Base-by-base conservation (phyloP, 2,329 filamentous ascomycete species). In the Xylaria sp. region DNA sequence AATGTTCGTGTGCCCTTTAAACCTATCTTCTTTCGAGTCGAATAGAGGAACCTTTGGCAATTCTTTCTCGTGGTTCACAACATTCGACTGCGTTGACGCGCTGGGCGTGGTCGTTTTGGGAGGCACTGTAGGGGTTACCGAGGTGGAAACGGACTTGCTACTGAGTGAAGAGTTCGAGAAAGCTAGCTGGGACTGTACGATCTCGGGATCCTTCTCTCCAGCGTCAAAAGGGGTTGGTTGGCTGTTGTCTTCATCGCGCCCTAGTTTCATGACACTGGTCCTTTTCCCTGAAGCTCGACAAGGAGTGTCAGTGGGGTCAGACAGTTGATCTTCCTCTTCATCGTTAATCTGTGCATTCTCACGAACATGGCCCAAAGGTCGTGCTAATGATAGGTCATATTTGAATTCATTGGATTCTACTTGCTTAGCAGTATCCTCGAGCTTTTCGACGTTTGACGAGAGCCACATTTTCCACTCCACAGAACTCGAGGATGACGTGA, bases 381-480 rank as follows among this genome's bases (percentile, higher is more conserved):
- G 65, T 9, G 71, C 69, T 2, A 69, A 69, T 6, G 67, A 60
- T 12, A 72, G 47, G 1, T 61, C 51, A 33, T 64, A 61, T n/a
- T 67, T 56, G 21, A 71, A 57, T 15, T 57, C 54, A 7, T 43
- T 42, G 15, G 47, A 25, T 54, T 59, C 54, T 25, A 61, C 40
- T n/a, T 57, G 31, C 37, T 43, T 38, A 2, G 67, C 37, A 4
- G 73, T 69, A 19, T 70, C 70, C 47, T 84, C 82, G 1, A 83
- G 70, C 58, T 80, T 82, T 0, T 80, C 80, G 8, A 83, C 78
- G 43, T 85, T 81, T 2, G 81, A 78, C 8, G 83, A 83, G 40
- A 86, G 78, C 80, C 80, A 83, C 0, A 75, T 80, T 71, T 85
- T 85, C 84, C 83, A 86, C 60, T 85, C 84, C 2, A 69, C 67